phyloP scores from a whole-genome alignment of 2,329 filamentous ascomycete species.

The Epichloe aotearoae region DNA sequence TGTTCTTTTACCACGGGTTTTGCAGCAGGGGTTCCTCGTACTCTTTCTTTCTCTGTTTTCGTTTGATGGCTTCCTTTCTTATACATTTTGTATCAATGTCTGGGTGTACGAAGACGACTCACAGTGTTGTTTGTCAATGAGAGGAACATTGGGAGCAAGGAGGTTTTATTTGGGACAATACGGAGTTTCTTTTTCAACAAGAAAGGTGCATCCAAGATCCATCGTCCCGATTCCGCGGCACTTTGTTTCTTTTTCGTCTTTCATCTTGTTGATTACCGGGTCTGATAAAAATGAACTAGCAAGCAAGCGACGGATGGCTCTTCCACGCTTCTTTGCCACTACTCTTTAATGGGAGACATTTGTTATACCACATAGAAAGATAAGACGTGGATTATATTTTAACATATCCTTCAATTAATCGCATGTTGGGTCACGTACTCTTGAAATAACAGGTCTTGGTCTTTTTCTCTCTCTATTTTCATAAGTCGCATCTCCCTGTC shows the following conservation, averaged over 20 bases:
- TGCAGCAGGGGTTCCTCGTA: background rate
- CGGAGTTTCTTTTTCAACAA: background rate
- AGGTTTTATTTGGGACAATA: background rate
- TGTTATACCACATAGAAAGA: background rate
- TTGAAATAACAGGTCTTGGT: too few species aligned
- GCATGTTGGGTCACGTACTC: too few species aligned
- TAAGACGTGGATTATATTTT: too few species aligned
- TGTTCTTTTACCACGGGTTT: background rate
- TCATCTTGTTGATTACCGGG: background rate
- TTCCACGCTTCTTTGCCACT: background rate
- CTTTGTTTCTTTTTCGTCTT: background rate
- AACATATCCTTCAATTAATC: too few species aligned
- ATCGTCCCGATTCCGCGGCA: background rate
- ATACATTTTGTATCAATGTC: background rate
- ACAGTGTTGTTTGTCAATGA: background rate
- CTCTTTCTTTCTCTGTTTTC: background rate
- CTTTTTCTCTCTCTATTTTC: too few species aligned
- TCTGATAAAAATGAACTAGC: background rate
- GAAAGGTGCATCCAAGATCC: background rate
- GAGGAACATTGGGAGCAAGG: background rate
- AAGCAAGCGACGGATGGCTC: too few species aligned
- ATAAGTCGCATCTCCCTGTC: too few species aligned
- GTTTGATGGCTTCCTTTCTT: background rate
- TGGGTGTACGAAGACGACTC: background rate
- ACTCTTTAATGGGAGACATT: constrained; percentile 1